These are phyloP conservation scores for Mortierella polycephala DNA, from an alignment of 371 early-diverging fungal genomes.

Conservation along the genomic window DNA sequence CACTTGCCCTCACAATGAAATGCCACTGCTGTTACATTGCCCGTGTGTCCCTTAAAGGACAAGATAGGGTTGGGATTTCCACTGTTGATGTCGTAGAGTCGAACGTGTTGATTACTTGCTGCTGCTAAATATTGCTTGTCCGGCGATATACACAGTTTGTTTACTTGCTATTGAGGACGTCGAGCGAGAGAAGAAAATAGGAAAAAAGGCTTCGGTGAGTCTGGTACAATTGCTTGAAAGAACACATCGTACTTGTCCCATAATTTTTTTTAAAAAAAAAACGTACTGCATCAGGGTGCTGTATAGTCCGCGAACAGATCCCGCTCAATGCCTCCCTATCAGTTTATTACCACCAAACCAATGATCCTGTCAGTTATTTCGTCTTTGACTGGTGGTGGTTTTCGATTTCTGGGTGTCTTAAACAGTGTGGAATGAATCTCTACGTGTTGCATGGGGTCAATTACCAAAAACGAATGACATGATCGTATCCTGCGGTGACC, in stretches of 20 bases:
- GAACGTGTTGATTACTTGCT: constrained; percentile 90
- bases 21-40: constrained; percentile 93
- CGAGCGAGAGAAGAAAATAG: background rate
- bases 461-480: constrained; percentile 93
- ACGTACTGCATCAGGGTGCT: constrained; percentile 89
- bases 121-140: constrained; percentile 94
- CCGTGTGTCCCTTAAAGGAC: constrained; percentile 89
- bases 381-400: too few relatives aligned
- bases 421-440: too few relatives aligned
- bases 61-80: constrained; percentile 82
- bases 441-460: background rate
- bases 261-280: background rate
- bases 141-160: constrained; percentile 91
- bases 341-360: background rate
- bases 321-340: constrained; percentile 91
- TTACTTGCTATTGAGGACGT: constrained; percentile 80
- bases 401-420: background rate
- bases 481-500: constrained; percentile 96
- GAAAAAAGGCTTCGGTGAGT: background rate
- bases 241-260: constrained; percentile 1
- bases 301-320: constrained; percentile 93
- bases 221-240: background rate
- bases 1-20: constrained; percentile 93
- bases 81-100: constrained; percentile 87
- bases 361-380: background rate